Percentiles rank a stretch among this genome's conserved stretches.
phyloP scores from a whole-genome alignment of 164 flowering plant species.

The Aristolochia contorta region DNA sequence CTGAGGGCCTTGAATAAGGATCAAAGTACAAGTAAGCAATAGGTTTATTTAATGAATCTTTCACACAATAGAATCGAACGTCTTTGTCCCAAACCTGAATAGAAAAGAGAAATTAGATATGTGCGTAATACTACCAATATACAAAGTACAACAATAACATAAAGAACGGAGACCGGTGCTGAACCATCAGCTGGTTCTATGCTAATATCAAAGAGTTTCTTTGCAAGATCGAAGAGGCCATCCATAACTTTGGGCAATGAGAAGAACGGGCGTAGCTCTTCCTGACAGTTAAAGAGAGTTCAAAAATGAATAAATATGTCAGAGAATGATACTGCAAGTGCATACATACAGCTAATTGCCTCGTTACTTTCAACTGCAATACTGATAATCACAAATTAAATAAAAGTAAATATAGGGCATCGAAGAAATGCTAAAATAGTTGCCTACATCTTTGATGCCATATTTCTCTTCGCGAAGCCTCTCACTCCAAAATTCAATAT shows the following conservation, averaged over 20 bases:
- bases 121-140: slow-evolving; percentile 1
- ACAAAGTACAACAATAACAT: slow-evolving; percentile 3
- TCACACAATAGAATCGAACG: slow-evolving; percentile 74
- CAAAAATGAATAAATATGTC: background rate
- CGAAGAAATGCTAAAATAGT: no score
- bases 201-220: slow-evolving; percentile 66
- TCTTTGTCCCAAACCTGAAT: slow-evolving; percentile 86
- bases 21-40: slow-evolving; percentile 95
- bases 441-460: slow-evolving; percentile 78
- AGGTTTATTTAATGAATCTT: slow-evolving; percentile 65
- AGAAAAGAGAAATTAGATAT: slow-evolving; percentile 1
- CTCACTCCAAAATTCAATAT: slow-evolving; percentile 89
- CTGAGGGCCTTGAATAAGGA: slow-evolving; percentile 95
- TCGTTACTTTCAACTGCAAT: no score
- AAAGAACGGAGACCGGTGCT: slow-evolving; percentile 57
- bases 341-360: background rate
- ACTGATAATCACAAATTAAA: background rate
- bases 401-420: no score
- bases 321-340: background rate
- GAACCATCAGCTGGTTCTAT: slow-evolving; percentile 86
- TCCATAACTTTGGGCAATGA: slow-evolving; percentile 97
- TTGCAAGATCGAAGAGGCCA: slow-evolving; percentile 86
- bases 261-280: slow-evolving; percentile 89
- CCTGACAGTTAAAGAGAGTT: slow-evolving; percentile 32
- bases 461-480: slow-evolving; percentile 93